Base-by-base conservation (phyloP, 441 rosid species). In the Populus hybrid region DNA sequence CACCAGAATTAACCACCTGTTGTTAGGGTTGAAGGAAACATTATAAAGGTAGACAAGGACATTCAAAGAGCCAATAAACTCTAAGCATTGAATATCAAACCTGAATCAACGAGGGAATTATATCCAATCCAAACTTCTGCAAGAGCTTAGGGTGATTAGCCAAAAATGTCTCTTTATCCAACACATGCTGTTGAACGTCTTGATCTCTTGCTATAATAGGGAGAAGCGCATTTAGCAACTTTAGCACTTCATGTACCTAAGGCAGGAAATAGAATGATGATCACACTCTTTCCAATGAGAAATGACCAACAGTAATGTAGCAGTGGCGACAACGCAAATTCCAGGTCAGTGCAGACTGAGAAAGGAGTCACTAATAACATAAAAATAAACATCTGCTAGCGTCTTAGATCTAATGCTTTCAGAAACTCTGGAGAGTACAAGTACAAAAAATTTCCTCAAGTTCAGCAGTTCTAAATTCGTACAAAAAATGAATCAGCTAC, bases 1-100 rank as follows among this genome's bases (percentile, higher is more conserved):
- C 94, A 75, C 98, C 98, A 84, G 98, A 93, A 75, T 92, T 89
- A 80, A 97, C 94, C 79, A 93, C 93, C 99, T 96, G 89, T 66
- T 42, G 61, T 74, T 40, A 81, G 46, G 54, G 73, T 61, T 38
- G 36, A 78, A 76, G 65, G 63, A 71, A 28, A 72, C 57, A 81
- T 76, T 65, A 77, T 21, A 80, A 70, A 77, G 63, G 66, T n/a
- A 75, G 32, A 74, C 65, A 66, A 76, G 1, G 57, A 38, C 76
- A 74, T 81, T 77, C 30, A 73, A 57, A 36, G 73, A 68, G 70
- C 32, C 32, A 63, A 35, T 57, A 69, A 77, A 23, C n/a, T 59
- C 64, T 46, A 74, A 38, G 73, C 30, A 63, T 67, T 40, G 70
- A 67, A 75, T 59, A 81, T 77, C 88, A 77, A 82, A 96, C 99